Evolutionary conservation across 768 basidiomycete genomes (phyloP).

Genomic region (Termitomyces sp.): DNA sequence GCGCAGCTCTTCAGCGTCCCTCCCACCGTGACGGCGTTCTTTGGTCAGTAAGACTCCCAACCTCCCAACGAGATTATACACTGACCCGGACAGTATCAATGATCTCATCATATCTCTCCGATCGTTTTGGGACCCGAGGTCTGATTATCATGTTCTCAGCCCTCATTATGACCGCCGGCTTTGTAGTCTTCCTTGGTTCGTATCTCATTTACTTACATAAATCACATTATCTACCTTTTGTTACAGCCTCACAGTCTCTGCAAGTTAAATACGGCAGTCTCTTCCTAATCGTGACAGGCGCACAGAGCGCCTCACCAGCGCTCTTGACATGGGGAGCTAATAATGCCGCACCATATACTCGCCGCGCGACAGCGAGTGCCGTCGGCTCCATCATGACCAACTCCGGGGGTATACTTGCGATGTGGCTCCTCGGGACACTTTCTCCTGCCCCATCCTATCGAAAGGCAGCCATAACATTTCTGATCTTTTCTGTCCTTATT

Average conservation of each 20-base stretch:
- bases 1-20: slow-evolving; percentile 62
- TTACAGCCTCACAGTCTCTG: neutral
- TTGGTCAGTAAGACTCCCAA: slow-evolving; percentile 25
- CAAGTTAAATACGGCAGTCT: slow-evolving; percentile 46
- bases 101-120: slow-evolving; percentile 41
- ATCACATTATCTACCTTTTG: neutral
- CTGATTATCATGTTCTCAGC: slow-evolving; percentile 37
- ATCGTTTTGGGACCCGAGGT: slow-evolving; percentile 46
- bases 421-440: slow-evolving; percentile 50
- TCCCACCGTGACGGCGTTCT: slow-evolving; percentile 47
- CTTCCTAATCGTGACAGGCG: slow-evolving; percentile 48
- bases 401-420: slow-evolving; percentile 53
- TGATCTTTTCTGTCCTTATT: slow-evolving; percentile 35
- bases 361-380: slow-evolving; percentile 56
- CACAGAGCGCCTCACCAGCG: slow-evolving; percentile 45
- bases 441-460: slow-evolving; percentile 46
- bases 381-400: slow-evolving; percentile 54
- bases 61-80: neutral
- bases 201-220: neutral
- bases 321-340: slow-evolving; percentile 56
- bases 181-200: slow-evolving; percentile 50
- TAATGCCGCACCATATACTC: slow-evolving; percentile 49
- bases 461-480: slow-evolving; percentile 37
- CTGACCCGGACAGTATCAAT: slow-evolving; percentile 21
- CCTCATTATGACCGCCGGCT: slow-evolving; percentile 41